Base-by-base conservation (phyloP, 129 eudicot genomes). In the Flaveria trinervia region DNA sequence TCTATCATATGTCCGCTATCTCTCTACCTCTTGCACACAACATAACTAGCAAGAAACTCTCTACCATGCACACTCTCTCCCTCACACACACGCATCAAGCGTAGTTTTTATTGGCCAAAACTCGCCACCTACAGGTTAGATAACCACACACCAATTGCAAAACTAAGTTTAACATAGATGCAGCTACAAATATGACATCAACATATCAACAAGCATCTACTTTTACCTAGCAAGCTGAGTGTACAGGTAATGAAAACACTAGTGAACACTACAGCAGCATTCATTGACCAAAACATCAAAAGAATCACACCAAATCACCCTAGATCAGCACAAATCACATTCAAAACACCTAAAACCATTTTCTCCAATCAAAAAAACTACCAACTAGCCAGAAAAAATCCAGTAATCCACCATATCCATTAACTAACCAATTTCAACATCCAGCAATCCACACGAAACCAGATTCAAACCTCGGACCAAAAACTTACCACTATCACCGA, bases 401-500 rank as follows among this genome's bases (percentile, higher is more conserved):
- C 48, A 43, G 48, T 9, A 13, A 30, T 62, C 57, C 49, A 25
- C 20, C 61, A 61, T 44, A 54, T 30, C n/a, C 62, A 60, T 1
- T 43, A 68, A 44, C 3, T 5, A n/a, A 20, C 65, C 56, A 50
- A 56, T 48, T 68, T 51, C 68, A 70, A 52, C 30, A 49, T 11
- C 65, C 62, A 46, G 66, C 26, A 72, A 51, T 67, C 11, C 57
- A 69, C 72, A 44, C 17, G n/a, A 57, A 78, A 61, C 43, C 49
- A 18, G 20, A 68, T 67, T 69, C 16, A 62, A 66, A 30, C 18
- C 36, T 16, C 52, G 9, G 20, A 71, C 56, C 65, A 73, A 56
- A 44, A 33, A 61, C 87, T 49, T 30, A 88, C 91, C 97, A 76
- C 91, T 91, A 64, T 91, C 97, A 54, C 97, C 93, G 77, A 91